A percentile compares a stretch with the other conserved stretches of the same genome.
These are phyloP conservation scores for Aspergillus tamarii DNA, from an alignment of 2,329 filamentous ascomycete genomes.

Conservation along the genomic window DNA sequence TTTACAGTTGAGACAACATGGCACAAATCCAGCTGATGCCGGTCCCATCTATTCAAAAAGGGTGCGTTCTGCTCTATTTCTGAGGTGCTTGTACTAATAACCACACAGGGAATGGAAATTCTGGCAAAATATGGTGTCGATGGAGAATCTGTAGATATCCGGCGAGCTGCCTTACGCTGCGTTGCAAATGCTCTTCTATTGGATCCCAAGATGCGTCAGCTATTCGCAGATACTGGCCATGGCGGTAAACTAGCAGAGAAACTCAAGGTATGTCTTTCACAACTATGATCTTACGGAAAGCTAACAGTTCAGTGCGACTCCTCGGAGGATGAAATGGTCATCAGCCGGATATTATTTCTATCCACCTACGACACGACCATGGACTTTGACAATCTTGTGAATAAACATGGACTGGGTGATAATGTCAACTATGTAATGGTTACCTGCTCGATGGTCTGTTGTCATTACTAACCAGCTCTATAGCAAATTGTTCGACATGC, in stretches of 20 bases:
- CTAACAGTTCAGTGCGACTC: slow-evolving; percentile 59
- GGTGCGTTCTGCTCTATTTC: slow-evolving; percentile 47
- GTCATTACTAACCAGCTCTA: slow-evolving; percentile 22
- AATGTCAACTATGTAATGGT: slow-evolving; percentile 61
- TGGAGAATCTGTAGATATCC: slow-evolving; percentile 62
- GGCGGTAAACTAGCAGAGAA: slow-evolving; percentile 69
- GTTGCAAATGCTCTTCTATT: slow-evolving; percentile 83
- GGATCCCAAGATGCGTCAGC: slow-evolving; percentile 67
- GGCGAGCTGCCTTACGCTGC: slow-evolving; percentile 77
- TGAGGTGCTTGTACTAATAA: slow-evolving; percentile 12
- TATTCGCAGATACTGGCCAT: slow-evolving; percentile 72
- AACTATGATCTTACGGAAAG: neutral
- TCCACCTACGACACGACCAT: slow-evolving; percentile 76
- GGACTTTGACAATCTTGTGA: slow-evolving; percentile 67
- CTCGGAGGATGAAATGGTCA: slow-evolving; percentile 83
- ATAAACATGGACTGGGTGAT: slow-evolving; percentile 67
- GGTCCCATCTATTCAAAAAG: slow-evolving; percentile 82
- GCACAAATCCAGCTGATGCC: slow-evolving; percentile 71
- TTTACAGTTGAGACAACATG: slow-evolving; percentile 73
- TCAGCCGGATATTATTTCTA: slow-evolving; percentile 77
- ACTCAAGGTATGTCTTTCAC: slow-evolving; percentile 57
- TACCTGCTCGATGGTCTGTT: neutral
- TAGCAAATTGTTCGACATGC: slow-evolving; percentile 72
- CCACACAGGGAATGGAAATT: slow-evolving; percentile 70
- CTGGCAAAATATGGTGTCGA: slow-evolving; percentile 75